Conservation (phyloP, 257 asterid genomes). For the Paulownia fortunei region DNA sequence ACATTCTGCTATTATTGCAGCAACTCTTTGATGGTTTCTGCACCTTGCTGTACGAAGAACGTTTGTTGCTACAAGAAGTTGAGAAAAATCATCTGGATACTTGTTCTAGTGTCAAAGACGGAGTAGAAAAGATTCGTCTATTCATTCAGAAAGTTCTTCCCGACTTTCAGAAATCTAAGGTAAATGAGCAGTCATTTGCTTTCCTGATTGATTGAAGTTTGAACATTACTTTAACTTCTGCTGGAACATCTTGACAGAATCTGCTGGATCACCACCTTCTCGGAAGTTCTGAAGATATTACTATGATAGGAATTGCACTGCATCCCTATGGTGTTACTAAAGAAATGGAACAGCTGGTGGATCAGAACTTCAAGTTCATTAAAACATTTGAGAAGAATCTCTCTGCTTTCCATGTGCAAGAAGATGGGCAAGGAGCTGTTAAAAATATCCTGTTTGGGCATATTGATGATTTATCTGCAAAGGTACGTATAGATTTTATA, state of each 20-base stretch:
- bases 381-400: constrained; percentile 53
- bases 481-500: constrained; percentile 49
- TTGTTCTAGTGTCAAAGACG: constrained; percentile 62
- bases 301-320: constrained; percentile 43
- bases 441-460: constrained; percentile 59
- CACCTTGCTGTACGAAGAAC: constrained; percentile 65
- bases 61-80: constrained; percentile 60
- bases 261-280: constrained; percentile 72
- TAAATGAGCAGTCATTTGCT: constrained; percentile 27
- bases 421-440: constrained; percentile 50
- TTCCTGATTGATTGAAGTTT: constrained; percentile 5
- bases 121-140: constrained; percentile 48
- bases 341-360: constrained; percentile 73
- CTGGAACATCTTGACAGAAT: constrained; percentile 51
- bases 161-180: constrained; percentile 76
- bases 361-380: constrained; percentile 60
- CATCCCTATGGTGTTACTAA: constrained; percentile 74
- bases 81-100: constrained; percentile 63
- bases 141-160: constrained; percentile 61
- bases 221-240: constrained; percentile 10
- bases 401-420: constrained; percentile 44
- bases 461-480: constrained; percentile 54
- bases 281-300: constrained; percentile 52
- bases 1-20: constrained; percentile 52
- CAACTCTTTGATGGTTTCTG: constrained; percentile 77